Conservation (phyloP, 208 protist species). For the Balamuthia mandrillaris region DNA sequence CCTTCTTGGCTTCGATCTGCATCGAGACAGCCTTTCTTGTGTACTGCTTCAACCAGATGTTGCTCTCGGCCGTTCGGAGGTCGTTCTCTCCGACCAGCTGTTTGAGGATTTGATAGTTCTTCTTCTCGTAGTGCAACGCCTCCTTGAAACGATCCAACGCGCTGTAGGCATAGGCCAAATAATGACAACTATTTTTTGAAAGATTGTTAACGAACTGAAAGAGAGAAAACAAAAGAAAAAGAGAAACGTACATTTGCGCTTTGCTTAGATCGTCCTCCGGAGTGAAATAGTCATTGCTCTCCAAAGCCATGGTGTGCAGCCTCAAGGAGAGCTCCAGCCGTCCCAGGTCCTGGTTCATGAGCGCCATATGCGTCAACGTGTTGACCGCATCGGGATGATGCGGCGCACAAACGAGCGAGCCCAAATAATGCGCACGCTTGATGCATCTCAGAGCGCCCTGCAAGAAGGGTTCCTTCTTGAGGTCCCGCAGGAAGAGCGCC, state of each 20-base stretch:
- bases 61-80: constrained; percentile 37
- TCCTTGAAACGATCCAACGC: constrained; percentile 10
- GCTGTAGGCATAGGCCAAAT: constrained; percentile 3
- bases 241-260: background rate
- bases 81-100: constrained; percentile 27
- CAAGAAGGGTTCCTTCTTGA: constrained; percentile 13
- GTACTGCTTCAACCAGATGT: constrained; percentile 30
- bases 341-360: constrained; percentile 29
- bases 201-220: too few relatives aligned
- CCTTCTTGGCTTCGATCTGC: constrained; percentile 34
- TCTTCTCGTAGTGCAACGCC: constrained; percentile 28
- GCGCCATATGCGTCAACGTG: constrained; percentile 20
- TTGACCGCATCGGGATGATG: constrained; percentile 11
- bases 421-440: constrained; percentile 41
- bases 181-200: background rate
- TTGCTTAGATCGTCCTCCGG: background rate
- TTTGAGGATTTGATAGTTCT: constrained; percentile 29
- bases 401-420: constrained; percentile 12
- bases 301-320: background rate
- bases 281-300: constrained; percentile 30
- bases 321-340: background rate
- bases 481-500: constrained; percentile 40
- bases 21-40: constrained; percentile 5
- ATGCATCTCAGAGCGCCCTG: constrained; percentile 34
- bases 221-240: too few relatives aligned